Evolutionary conservation across 2,329 filamentous ascomycete genomes (phyloP).

Genomic region (Drechslerella dactyloides): DNA sequence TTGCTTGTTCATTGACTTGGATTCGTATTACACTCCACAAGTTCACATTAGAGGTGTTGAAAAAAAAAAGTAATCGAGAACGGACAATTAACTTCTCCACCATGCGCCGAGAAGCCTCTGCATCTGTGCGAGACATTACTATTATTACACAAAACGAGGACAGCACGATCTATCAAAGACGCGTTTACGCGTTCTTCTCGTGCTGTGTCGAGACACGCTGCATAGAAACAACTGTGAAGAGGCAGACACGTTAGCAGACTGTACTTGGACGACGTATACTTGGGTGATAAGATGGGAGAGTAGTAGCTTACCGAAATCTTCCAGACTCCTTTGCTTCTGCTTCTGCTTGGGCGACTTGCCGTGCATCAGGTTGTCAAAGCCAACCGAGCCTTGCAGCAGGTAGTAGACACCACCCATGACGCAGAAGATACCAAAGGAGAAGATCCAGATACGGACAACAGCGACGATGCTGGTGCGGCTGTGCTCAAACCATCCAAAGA

Average conservation of each 20-base stretch:
- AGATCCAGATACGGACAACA: constrained; percentile 87
- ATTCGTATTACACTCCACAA: constrained; percentile 41
- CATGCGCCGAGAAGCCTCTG: constrained; percentile 41
- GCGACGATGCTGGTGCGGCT: constrained; percentile 76
- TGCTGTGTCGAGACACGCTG: constrained; percentile 91
- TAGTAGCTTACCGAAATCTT: constrained; percentile 79
- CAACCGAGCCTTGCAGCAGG: constrained; percentile 77
- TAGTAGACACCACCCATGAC: constrained; percentile 73
- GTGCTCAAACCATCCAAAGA: constrained; percentile 82
- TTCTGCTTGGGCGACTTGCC: constrained; percentile 82
- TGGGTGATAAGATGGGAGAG: constrained; percentile 9
- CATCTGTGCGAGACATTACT: constrained; percentile 42
- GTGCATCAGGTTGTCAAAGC: constrained; percentile 93
- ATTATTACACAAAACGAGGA: constrained; percentile 52
- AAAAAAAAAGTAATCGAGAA: constrained; percentile 16
- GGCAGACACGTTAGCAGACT: constrained; percentile 61
- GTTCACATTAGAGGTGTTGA: constrained; percentile 11
- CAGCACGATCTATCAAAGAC: constrained; percentile 52
- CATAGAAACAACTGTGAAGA: constrained; percentile 72
- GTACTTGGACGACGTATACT: no score
- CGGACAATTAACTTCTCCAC: constrained; percentile 41
- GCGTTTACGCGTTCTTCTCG: constrained; percentile 77
- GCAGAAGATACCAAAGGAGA: constrained; percentile 87
- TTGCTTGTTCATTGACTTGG: background rate
- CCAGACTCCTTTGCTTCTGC: constrained; percentile 81